Evolutionary conservation across 1,284 basidiomycete species (phyloP), one percentile per base, ranked within the genome.

Genomic region (Ceratobasidium papillatum): DNA sequence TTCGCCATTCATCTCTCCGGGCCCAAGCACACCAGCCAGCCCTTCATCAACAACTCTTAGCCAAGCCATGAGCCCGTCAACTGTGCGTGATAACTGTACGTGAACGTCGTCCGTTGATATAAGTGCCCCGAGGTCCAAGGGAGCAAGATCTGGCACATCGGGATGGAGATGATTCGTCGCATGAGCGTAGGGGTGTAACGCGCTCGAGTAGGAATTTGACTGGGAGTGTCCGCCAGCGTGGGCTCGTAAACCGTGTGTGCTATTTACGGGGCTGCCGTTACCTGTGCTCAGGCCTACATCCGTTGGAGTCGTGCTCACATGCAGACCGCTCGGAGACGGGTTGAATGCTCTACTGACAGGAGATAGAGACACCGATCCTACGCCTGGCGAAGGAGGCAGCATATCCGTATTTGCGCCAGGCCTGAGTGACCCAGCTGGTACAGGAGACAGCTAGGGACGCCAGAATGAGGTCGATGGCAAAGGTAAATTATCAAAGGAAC

Each of bases 31-130:
- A 61, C 85, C 87, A 65, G 85, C 86, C 43, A 96, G 82, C 0
- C 93, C 94, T 9, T 81, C 82, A 81, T 94, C 93, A 0, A 98
- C 87, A 0, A 91, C 86, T 3, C 89, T 87, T 71, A 99, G 83
- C 94, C 94, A 98, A 77, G 88, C 85, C 1, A 89, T 86, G 54
- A 99, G 86, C 78, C 94, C 91, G 75, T 93, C 91, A 8, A 98
- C 89, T 0, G 91, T 93, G 61, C 85, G 84, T 45, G 90, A 90
- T 49, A 98, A 86, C 79, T 93, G 90, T 0, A 84, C 82, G 77
- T 94, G 91, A 0, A 93, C 90, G 43, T 86, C 86, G 38, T 92
- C 91, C 45, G 85, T 86, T 19, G 84, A 83, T 72, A 89, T 86
- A 49, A 95, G 82, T n/a, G 84, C 81, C 7, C 82, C 81, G 75